phyloP scores from a whole-genome alignment of 495 filamentous ascomycete genomes.

The Annulohypoxylon nitens region DNA sequence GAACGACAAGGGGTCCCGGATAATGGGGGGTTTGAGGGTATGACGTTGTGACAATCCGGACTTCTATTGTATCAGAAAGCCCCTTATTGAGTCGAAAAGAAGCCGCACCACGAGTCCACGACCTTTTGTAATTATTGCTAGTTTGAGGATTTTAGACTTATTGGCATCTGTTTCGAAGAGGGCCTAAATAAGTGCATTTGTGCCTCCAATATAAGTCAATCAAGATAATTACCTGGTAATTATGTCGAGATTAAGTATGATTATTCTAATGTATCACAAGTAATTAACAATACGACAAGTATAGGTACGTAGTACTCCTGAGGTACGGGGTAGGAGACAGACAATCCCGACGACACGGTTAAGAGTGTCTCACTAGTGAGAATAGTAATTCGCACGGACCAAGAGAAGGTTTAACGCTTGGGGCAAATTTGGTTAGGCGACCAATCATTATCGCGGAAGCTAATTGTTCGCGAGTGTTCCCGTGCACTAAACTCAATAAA shows the following conservation, averaged over 20 bases:
- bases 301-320: too few species aligned
- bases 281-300: background rate
- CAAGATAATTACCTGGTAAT: background rate
- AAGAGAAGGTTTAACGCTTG: slow-evolving; percentile 11
- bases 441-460: slow-evolving; percentile 25
- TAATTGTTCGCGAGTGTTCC: slow-evolving; percentile 25
- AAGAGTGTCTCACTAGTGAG: slow-evolving; percentile 24
- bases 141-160: background rate
- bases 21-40: slow-evolving; percentile 16
- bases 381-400: slow-evolving; percentile 26
- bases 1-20: slow-evolving; percentile 14
- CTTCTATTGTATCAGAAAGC: slow-evolving; percentile 35
- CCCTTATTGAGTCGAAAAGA: slow-evolving; percentile 5
- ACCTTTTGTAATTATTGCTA: background rate
- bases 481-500: slow-evolving; percentile 11
- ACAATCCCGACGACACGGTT: slow-evolving; percentile 25
- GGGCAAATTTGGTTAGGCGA: slow-evolving; percentile 31
- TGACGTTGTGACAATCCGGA: slow-evolving; percentile 34
- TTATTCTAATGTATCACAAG: background rate
- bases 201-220: background rate
- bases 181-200: background rate
- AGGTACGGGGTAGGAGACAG: background rate
- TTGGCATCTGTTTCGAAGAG: background rate
- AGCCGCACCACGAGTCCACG: background rate
- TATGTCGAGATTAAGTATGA: background rate